phyloP scores from a whole-genome alignment of 2,329 filamentous ascomycete species.

The Aspergillus sp. region DNA sequence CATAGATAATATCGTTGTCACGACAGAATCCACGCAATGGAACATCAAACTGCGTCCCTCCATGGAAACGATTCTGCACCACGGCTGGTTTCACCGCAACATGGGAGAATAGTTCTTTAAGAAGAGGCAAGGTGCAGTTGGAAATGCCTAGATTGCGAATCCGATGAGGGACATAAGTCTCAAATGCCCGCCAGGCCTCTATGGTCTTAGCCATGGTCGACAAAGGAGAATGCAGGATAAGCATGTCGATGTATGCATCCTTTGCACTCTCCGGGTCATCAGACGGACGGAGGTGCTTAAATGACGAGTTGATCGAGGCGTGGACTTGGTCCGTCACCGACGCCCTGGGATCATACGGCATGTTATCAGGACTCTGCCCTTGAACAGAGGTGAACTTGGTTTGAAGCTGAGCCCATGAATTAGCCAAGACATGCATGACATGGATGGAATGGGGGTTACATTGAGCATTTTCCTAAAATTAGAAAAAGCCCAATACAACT shows the following conservation, averaged over 20 bases:
- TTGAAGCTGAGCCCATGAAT: slow-evolving; percentile 55
- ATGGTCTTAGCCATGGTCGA: slow-evolving; percentile 50
- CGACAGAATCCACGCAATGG: slow-evolving; percentile 55
- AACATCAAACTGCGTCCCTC: slow-evolving; percentile 55
- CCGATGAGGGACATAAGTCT: slow-evolving; percentile 59
- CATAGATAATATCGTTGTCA: slow-evolving; percentile 50
- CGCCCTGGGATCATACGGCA: slow-evolving; percentile 59
- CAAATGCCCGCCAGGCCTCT: slow-evolving; percentile 62
- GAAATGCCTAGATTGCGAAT: slow-evolving; percentile 70
- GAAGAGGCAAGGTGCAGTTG: slow-evolving; percentile 59
- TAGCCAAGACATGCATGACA: neutral
- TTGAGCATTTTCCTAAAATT: slow-evolving; percentile 1
- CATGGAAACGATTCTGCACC: slow-evolving; percentile 73
- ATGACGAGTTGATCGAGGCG: slow-evolving; percentile 62
- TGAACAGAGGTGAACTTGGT: slow-evolving; percentile 71
- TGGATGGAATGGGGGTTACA: neutral
- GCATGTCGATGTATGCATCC: slow-evolving; percentile 52
- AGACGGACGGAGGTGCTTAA: slow-evolving; percentile 52
- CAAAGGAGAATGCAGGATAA: slow-evolving; percentile 57
- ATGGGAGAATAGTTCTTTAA: slow-evolving; percentile 47
- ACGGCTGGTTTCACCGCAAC: slow-evolving; percentile 53
- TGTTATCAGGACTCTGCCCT: slow-evolving; percentile 57
- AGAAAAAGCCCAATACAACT: neutral
- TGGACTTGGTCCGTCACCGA: slow-evolving; percentile 62
- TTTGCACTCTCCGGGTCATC: slow-evolving; percentile 23